Evolutionary conservation across 495 filamentous ascomycete genomes (phyloP).

Genomic region (Lichenothelia convexa): DNA sequence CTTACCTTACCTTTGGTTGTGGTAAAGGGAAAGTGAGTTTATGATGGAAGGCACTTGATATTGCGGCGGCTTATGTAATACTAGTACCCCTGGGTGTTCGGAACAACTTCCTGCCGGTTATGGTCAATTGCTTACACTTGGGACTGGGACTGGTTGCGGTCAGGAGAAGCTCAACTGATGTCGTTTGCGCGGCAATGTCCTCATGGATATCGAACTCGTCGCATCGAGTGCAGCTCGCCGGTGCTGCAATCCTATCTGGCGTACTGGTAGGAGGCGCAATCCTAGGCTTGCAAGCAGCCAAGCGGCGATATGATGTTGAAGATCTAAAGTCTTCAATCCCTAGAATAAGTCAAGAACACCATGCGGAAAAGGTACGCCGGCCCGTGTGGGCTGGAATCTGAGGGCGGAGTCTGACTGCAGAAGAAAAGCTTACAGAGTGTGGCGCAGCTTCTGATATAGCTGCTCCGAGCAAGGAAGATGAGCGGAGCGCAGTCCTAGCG

Average conservation of each 20-base stretch:
- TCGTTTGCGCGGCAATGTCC: conserved; percentile 8
- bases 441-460: conserved; percentile 41
- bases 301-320: conserved; percentile 16
- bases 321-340: conserved; percentile 25
- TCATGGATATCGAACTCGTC: conserved; percentile 11
- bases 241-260: conserved; percentile 13
- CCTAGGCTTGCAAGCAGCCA: conserved; percentile 19
- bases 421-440: conserved; percentile 54
- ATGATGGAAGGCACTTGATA: too few relatives aligned
- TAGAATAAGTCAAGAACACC: conserved; percentile 16
- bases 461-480: conserved; percentile 50
- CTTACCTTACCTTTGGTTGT: too few relatives aligned
- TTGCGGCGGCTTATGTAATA: too few relatives aligned
- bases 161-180: neutral
- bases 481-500: conserved; percentile 56
- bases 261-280: conserved; percentile 13
- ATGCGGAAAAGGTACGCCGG: conserved; percentile 14
- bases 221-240: conserved; percentile 13
- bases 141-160: neutral
- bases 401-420: conserved; percentile 6
- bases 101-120: neutral
- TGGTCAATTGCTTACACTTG: neutral
- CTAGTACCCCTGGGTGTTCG: neutral
- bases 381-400: neutral
- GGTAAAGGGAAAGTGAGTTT: too few relatives aligned